A percentile compares a stretch with the other conserved stretches of the same genome.
These are phyloP conservation scores for Breynia disticha DNA, from an alignment of 441 rosid genomes.

Conservation along the genomic window DNA sequence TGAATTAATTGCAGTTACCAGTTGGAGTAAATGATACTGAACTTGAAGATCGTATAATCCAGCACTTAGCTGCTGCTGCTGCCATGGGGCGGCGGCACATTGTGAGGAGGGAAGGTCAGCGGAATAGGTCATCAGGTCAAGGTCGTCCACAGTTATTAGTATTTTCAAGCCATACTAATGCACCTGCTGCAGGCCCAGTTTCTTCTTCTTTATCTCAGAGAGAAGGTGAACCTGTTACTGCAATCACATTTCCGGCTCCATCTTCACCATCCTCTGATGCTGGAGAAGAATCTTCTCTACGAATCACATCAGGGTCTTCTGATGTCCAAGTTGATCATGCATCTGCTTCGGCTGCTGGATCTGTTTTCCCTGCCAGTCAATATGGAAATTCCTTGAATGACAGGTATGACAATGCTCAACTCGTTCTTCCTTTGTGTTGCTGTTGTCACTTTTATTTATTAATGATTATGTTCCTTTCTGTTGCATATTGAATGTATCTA, in stretches of 20 bases:
- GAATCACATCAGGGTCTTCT: conserved; percentile 20
- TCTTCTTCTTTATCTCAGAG: conserved; percentile 50
- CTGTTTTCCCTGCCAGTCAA: conserved; percentile 26
- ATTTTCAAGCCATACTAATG: conserved; percentile 49
- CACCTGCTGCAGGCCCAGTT: conserved; percentile 32
- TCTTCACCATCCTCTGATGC: conserved; percentile 27
- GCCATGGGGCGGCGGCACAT: conserved; percentile 83
- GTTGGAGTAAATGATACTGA: conserved; percentile 74
- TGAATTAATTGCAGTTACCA: conserved; percentile 44
- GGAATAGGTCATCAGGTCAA: conserved; percentile 61
- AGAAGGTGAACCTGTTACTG: conserved; percentile 39
- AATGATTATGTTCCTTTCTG: too few species aligned
- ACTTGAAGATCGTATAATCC: conserved; percentile 89
- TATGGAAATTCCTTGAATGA: conserved; percentile 24
- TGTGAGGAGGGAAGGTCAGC: conserved; percentile 73
- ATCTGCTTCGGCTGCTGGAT: conserved; percentile 44
- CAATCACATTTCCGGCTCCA: conserved; percentile 26
- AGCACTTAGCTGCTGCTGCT: conserved; percentile 91
- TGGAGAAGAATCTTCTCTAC: conserved; percentile 39
- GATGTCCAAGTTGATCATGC: conserved; percentile 26
- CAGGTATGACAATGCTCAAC: conserved; percentile 33
- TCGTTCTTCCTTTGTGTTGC: background rate
- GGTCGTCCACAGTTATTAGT: conserved; percentile 70
- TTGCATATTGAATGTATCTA: conserved; percentile 1
- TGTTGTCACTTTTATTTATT: conserved; percentile 1